These are phyloP conservation scores for Eutrema salsugineum DNA, from an alignment of 441 rosid genomes.

Conservation along the genomic window DNA sequence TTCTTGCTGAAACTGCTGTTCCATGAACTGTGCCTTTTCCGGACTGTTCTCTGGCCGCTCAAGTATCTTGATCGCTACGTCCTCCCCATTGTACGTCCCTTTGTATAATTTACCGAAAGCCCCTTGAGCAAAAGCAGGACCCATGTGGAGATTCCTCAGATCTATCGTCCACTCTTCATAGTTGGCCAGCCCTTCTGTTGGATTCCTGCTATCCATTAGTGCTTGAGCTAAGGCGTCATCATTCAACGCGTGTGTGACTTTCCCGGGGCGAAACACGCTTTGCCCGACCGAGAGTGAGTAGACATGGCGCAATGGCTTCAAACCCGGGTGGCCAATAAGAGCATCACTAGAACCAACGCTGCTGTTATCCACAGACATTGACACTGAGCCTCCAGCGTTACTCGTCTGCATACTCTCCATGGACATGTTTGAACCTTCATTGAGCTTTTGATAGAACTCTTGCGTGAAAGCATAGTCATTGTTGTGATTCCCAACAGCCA, in stretches of 20 bases:
- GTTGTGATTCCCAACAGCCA: conserved; percentile 44
- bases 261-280: conserved; percentile 63
- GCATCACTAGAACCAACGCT: conserved; percentile 84
- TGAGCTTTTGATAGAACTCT: conserved; percentile 70
- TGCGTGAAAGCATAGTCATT: conserved; percentile 62
- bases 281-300: conserved; percentile 51
- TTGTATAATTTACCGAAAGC: conserved; percentile 85
- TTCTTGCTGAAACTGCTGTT: conserved; percentile 90
- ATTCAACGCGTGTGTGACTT: conserved; percentile 46
- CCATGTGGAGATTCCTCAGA: conserved; percentile 72
- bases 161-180: conserved; percentile 85
- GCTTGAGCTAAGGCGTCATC: conserved; percentile 77
- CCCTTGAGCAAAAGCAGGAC: conserved; percentile 85
- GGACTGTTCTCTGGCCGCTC: conserved; percentile 74
- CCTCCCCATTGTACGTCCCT: conserved; percentile 82
- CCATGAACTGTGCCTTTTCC: conserved; percentile 73
- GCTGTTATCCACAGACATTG: conserved; percentile 80
- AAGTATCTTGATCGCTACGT: conserved; percentile 82
- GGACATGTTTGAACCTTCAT: conserved; percentile 80
- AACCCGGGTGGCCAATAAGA: conserved; percentile 69
- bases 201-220: conserved; percentile 55
- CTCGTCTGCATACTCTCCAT: conserved; percentile 70
- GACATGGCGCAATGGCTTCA: conserved; percentile 46
- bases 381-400: conserved; percentile 72
- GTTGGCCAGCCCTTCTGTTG: conserved; percentile 57